Percentiles rank a stretch among this genome's conserved stretches.
Evolutionary conservation across 768 basidiomycete species (phyloP).

Genomic region (Russula olivacea): DNA sequence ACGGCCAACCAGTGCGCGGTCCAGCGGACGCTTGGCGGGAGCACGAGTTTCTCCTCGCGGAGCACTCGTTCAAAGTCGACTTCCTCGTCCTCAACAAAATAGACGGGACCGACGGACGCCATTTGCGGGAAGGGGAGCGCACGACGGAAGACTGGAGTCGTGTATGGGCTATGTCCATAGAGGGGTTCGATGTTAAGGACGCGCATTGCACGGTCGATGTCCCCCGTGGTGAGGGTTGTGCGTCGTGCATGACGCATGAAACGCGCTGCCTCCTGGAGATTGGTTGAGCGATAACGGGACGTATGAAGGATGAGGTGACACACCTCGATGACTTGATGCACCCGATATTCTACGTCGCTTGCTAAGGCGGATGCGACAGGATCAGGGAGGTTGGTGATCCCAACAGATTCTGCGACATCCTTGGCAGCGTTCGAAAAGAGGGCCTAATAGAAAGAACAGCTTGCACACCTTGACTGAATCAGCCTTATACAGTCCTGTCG

Average conservation of each 20-base stretch:
- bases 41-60: constrained; percentile 74
- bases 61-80: constrained; percentile 92
- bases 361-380: constrained; percentile 78
- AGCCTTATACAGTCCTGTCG: constrained; percentile 23
- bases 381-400: constrained; percentile 69
- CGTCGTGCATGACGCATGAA: constrained; percentile 94
- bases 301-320: constrained; percentile 20
- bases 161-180: constrained; percentile 73
- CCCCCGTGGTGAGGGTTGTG: constrained; percentile 81
- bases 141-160: constrained; percentile 56
- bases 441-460: neutral
- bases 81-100: constrained; percentile 95
- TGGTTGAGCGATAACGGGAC: constrained; percentile 4
- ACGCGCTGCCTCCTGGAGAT: constrained; percentile 79
- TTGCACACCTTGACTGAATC: constrained; percentile 24
- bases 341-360: constrained; percentile 93
- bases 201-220: constrained; percentile 90
- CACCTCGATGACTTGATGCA: constrained; percentile 93
- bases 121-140: constrained; percentile 43
- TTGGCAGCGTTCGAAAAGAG: constrained; percentile 30
- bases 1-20: constrained; percentile 98
- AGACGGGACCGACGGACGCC: constrained; percentile 63
- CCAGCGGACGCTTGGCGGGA: constrained; percentile 80
- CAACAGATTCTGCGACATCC: constrained; percentile 90
- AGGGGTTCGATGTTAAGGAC: constrained; percentile 95